Evolutionary conservation across 192 early-diverging fungal species (phyloP), one percentile per base, ranked within the genome.

Genomic region (Linnemannia schmuckeri): DNA sequence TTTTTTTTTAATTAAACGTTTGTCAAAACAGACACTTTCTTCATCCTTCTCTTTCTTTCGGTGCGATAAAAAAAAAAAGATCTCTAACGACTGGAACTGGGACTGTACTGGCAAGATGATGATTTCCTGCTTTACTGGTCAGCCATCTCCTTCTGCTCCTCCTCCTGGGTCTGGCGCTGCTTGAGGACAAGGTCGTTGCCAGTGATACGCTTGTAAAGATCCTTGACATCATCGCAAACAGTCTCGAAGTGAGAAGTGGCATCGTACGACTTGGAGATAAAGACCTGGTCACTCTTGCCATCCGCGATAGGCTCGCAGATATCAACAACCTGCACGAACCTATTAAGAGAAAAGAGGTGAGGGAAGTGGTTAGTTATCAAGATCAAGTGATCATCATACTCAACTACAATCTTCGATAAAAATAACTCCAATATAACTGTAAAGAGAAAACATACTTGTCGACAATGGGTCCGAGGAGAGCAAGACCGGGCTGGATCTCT

Each of bases 231-330:
- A 70, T 96, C 95, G 88, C 96, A 98, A 41, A 98, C 96, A 70
- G 99, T 97, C 91, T 97, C 99, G 94, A 99, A 99, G 93, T 99
- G 98, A 55, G 96, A 97, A 37, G 98, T 98, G 46, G 99, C 97
- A 91, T 99, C 99, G 89, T 99, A 99, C 33, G 97, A 98, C 81
- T 96, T 95, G 81, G 96, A 96, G 72, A 99, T 92, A 89, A 95
- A 99, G 63, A 98, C 94, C 76, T 95, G 91, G 79, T 98, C 97
- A 15, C 84, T 79, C 22, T 85, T 94, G 70, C 98, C 98, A 79
- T 98, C 96, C 3, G 91, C 90, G n/a, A 93, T 75, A 37, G 99
- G 98, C 89, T 96, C 98, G 72, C 94, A 96, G 57, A 99, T 82
- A 71, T 97, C 95, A 54, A 93, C 93, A 42, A 98, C 93, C 37